Percentiles rank a stretch among this genome's conserved stretches.
These are phyloP conservation scores for Filosporella fistucella DNA, from an alignment of 495 filamentous ascomycete species.

Conservation along the genomic window DNA sequence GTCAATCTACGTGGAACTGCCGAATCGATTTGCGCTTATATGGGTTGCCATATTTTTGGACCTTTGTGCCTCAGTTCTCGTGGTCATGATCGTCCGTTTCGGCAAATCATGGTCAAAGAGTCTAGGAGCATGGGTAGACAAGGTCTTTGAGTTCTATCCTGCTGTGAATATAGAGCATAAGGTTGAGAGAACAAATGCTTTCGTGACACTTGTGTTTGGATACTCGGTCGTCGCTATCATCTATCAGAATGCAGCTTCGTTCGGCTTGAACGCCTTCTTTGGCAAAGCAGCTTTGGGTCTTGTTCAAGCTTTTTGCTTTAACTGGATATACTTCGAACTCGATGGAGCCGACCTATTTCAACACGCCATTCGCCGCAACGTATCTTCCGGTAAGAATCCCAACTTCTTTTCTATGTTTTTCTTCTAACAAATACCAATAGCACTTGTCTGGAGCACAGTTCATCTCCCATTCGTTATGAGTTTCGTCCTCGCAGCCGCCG, in stretches of 20 bases:
- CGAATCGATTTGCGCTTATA: conserved; percentile 38
- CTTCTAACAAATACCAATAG: conserved; percentile 18
- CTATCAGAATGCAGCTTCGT: conserved; percentile 43
- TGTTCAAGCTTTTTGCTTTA: conserved; percentile 55
- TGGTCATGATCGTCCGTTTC: conserved; percentile 28
- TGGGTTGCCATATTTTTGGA: conserved; percentile 46
- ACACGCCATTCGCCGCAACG: conserved; percentile 51
- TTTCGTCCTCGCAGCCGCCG: conserved; percentile 47
- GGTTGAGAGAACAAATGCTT: conserved; percentile 53
- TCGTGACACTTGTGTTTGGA: conserved; percentile 56
- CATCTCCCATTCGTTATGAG: conserved; percentile 55
- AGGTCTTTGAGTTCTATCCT: conserved; percentile 50
- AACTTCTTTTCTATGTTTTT: not conserved
- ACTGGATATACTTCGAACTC: conserved; percentile 62
- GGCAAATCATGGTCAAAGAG: conserved; percentile 11
- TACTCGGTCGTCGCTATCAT: conserved; percentile 53
- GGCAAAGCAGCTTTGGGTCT: conserved; percentile 54
- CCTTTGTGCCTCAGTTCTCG: conserved; percentile 29
- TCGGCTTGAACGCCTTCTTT: conserved; percentile 53
- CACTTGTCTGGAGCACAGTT: conserved; percentile 33
- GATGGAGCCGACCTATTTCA: conserved; percentile 47
- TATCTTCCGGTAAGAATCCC: conserved; percentile 29
- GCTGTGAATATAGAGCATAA: conserved; percentile 59
- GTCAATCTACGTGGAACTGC: conserved; percentile 42
- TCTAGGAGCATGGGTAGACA: conserved; percentile 26